Percentiles rank a stretch among this genome's conserved stretches.
Conservation (phyloP, 2,329 filamentous ascomycete species). For the Paecilomyces niveus region DNA sequence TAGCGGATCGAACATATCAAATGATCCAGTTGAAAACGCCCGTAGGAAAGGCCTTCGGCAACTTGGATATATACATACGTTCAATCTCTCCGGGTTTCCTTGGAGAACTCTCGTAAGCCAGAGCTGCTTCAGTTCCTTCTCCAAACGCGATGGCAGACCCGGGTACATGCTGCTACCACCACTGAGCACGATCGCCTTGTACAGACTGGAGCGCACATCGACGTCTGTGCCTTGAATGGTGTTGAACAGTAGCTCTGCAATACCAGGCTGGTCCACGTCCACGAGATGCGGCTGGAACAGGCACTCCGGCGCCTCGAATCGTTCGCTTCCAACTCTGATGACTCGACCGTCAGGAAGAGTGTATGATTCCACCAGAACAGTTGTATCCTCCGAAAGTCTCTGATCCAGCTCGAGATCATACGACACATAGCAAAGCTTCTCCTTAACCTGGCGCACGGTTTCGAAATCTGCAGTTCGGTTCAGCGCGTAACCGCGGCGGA, state of each 20-base stretch:
- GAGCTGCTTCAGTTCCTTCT: conserved; percentile 98
- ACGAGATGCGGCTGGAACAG: conserved; percentile 97
- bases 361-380: conserved; percentile 93
- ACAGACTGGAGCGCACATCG: conserved; percentile 85
- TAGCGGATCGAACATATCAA: conserved; percentile 1
- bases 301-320: conserved; percentile 96
- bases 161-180: conserved; percentile 99
- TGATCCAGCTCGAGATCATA: conserved; percentile 97
- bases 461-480: conserved; percentile 99
- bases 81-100: conserved; percentile 86
- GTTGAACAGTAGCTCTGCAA: conserved; percentile 97
- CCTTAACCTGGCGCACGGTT: conserved; percentile 97
- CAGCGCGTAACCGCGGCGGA: conserved; percentile 89
- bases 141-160: conserved; percentile 82
- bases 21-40: background rate
- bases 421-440: conserved; percentile 98
- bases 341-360: conserved; percentile 94
- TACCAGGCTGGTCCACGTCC: conserved; percentile 93
- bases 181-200: conserved; percentile 94
- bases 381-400: conserved; percentile 92
- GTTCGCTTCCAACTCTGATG: conserved; percentile 91
- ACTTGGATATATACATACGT: conserved; percentile 38
- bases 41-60: background rate
- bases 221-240: conserved; percentile 95
- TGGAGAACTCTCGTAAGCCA: conserved; percentile 89